A percentile compares a stretch with the other conserved stretches of the same genome.
Evolutionary conservation across 768 basidiomycete species (phyloP).

Genomic region (Mycena chlorophos): DNA sequence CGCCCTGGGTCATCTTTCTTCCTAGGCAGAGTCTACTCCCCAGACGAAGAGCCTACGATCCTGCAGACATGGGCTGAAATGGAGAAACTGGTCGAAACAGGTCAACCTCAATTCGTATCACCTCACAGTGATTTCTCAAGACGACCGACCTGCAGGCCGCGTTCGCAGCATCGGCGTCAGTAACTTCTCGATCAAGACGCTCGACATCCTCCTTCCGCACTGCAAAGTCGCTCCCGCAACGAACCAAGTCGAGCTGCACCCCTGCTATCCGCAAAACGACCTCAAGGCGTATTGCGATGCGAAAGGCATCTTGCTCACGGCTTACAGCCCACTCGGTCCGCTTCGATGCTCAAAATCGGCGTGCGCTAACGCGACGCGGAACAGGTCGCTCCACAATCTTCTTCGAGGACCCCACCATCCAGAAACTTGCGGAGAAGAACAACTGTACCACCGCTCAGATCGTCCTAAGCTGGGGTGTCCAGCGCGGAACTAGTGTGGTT

Average conservation of each 20-base stretch:
- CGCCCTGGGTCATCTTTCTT: background rate
- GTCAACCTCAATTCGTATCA: constrained; percentile 10
- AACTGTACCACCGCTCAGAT: constrained; percentile 48
- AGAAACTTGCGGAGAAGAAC: constrained; percentile 35
- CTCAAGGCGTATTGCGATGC: constrained; percentile 49
- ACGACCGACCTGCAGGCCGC: constrained; percentile 31
- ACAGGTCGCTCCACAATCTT: constrained; percentile 28
- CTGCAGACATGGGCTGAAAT: constrained; percentile 33
- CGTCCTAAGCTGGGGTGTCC: constrained; percentile 63
- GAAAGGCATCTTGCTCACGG: constrained; percentile 47
- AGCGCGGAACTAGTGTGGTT: constrained; percentile 59
- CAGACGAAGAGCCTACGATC: constrained; percentile 30
- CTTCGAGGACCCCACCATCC: constrained; percentile 35
- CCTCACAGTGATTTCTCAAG: background rate
- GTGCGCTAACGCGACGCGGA: too few species aligned
- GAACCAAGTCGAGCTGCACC: constrained; percentile 60
- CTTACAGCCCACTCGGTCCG: constrained; percentile 19
- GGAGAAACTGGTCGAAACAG: constrained; percentile 31
- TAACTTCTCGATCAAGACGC: constrained; percentile 52
- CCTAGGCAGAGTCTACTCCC: constrained; percentile 12
- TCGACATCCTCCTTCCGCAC: constrained; percentile 40
- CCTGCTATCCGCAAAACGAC: constrained; percentile 51
- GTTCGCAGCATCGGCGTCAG: constrained; percentile 52
- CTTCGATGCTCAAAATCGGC: background rate
- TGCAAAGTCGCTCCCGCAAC: constrained; percentile 48